These are phyloP conservation scores for Alliaria petiolata DNA, from an alignment of 345 rosid genomes.

Conservation along the genomic window DNA sequence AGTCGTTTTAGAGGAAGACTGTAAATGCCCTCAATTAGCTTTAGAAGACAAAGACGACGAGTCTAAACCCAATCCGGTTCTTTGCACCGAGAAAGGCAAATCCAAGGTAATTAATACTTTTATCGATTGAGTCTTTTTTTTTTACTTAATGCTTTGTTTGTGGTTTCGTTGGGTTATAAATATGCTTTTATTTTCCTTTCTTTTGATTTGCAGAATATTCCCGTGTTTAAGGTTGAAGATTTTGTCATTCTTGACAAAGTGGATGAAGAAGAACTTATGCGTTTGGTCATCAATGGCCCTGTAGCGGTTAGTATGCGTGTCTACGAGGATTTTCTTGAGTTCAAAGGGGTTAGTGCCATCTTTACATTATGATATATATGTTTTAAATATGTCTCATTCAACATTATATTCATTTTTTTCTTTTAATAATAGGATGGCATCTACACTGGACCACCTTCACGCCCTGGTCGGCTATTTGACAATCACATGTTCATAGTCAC, in stretches of 20 bases:
- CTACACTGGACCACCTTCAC: too few relatives aligned
- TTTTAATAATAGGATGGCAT: background rate
- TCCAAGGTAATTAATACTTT: background rate
- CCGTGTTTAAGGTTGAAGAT: background rate
- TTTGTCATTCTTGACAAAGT: background rate
- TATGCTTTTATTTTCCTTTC: too few relatives aligned
- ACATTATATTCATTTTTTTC: too few relatives aligned
- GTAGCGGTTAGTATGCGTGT: background rate
- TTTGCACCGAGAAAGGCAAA: background rate
- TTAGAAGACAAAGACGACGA: background rate
- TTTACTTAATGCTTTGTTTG: background rate
- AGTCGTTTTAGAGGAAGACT: background rate
- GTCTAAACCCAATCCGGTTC: background rate
- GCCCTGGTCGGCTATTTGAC: background rate
- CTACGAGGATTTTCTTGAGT: background rate
- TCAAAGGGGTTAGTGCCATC: background rate
- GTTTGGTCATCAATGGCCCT: background rate
- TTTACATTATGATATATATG: background rate
- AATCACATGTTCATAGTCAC: background rate
- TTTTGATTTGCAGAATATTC: too few relatives aligned
- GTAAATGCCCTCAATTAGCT: background rate
- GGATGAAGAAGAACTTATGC: background rate
- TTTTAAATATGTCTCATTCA: background rate
- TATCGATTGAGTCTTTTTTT: background rate
- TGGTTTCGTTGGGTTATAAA: too few relatives aligned